Evolutionary conservation across 179 eudicot species (phyloP).

Genomic region (Silene coronaria): DNA sequence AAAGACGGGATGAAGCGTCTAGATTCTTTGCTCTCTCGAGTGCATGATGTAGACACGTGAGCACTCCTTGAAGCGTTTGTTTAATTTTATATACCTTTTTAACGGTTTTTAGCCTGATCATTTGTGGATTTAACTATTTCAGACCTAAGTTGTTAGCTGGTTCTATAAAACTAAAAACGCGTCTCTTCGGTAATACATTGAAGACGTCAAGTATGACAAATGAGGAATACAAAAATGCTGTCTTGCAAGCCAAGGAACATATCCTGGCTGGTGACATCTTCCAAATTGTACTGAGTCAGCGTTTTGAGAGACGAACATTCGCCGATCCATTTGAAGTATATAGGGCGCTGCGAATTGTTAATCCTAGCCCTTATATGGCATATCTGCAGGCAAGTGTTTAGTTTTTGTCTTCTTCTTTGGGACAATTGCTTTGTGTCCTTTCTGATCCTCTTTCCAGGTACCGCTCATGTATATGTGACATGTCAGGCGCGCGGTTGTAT

Average conservation of each 20-base stretch:
- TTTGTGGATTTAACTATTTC: slow-evolving; percentile 26
- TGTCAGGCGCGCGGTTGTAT: slow-evolving; percentile 90
- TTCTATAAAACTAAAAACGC: slow-evolving; percentile 66
- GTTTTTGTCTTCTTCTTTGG: neutral
- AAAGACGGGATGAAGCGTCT: slow-evolving; percentile 61
- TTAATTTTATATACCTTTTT: neutral
- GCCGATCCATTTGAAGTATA: slow-evolving; percentile 98
- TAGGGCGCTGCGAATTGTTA: slow-evolving; percentile 88
- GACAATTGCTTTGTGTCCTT: neutral
- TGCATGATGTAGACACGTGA: slow-evolving; percentile 73
- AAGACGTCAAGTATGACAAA: slow-evolving; percentile 66
- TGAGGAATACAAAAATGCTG: slow-evolving; percentile 72
- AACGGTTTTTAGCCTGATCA: slow-evolving; percentile 10
- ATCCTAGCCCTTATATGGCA: slow-evolving; percentile 97
- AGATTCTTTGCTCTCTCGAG: slow-evolving; percentile 58
- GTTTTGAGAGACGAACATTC: slow-evolving; percentile 88
- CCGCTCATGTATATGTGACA: slow-evolving; percentile 1
- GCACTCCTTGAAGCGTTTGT: slow-evolving; percentile 22
- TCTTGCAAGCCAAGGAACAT: slow-evolving; percentile 87
- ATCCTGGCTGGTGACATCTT: slow-evolving; percentile 93
- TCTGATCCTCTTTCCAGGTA: neutral
- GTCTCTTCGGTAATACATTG: slow-evolving; percentile 57
- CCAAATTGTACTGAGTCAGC: slow-evolving; percentile 91
- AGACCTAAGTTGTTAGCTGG: slow-evolving; percentile 83
- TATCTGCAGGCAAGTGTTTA: slow-evolving; percentile 57